Percentiles rank a stretch among this genome's conserved stretches.
phyloP scores from a whole-genome alignment of 345 rosid genomes.

The Pistacia atlantica region DNA sequence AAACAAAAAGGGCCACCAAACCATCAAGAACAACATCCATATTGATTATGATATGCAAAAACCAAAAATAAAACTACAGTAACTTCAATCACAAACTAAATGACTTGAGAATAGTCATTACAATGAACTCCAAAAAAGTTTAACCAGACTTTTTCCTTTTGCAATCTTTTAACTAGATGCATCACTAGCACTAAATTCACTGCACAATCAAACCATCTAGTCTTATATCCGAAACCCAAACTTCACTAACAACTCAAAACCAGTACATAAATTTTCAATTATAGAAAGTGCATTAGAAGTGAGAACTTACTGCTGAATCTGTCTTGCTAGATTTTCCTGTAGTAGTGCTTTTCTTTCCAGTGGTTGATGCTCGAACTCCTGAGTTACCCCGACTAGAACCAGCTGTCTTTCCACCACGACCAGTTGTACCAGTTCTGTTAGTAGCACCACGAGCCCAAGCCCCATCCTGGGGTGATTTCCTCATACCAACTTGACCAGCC shows the following conservation, averaged over 20 bases:
- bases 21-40: not conserved
- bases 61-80: not conserved
- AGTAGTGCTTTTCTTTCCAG: conserved; percentile 77
- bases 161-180: not conserved
- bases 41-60: not conserved
- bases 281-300: conserved; percentile 23
- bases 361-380: conserved; percentile 62
- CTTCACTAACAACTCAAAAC: not conserved
- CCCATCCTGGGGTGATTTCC: conserved; percentile 95
- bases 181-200: conserved; percentile 2
- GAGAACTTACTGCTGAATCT: conserved; percentile 73
- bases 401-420: conserved; percentile 75
- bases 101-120: too few species aligned
- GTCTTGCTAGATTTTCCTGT: conserved; percentile 73
- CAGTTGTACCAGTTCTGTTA: conserved; percentile 54
- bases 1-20: not conserved
- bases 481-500: conserved; percentile 70
- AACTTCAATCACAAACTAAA: not conserved
- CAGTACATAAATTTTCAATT: not conserved
- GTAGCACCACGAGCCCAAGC: conserved; percentile 83
- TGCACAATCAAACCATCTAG: not conserved
- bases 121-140: not conserved
- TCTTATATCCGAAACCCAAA: not conserved
- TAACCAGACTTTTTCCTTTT: not conserved
- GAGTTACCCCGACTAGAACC: conserved; percentile 60